Evolutionary conservation across 2,329 filamentous ascomycete species (phyloP), one percentile per base, ranked within the genome.

Genomic region (Ophiocordyceps polyrhachis-furcata): DNA sequence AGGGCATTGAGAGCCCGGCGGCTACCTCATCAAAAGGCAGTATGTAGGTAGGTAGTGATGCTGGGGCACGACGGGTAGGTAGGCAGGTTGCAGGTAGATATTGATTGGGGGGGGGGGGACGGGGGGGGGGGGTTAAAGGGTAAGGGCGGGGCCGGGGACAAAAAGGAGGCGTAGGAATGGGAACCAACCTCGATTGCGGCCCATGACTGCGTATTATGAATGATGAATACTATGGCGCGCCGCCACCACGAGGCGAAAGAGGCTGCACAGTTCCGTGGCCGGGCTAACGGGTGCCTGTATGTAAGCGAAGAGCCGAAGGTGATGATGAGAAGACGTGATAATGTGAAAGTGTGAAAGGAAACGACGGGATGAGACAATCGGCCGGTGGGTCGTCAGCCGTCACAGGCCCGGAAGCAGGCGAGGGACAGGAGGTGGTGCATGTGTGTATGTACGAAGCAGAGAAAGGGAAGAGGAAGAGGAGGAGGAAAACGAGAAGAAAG

Each of bases 171-270:
- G 42, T 17, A 42, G 44, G 45, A 52, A 48, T 48, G 46, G 49
- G 53, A 49, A 71, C 69, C 58, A 62, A 73, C 70, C 70, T 61
- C 70, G 65, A 69, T 68, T 72, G 54, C 69, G 68, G 55, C 60
- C 69, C 69, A 73, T 73, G 51, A 62, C 69, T 40, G 31, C 25
- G 35, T 41, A 28, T 21, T 44, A 38, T 19, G 35, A 19, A 20
- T 20, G 35, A 38, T 19, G 35, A 38, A 38, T 38, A 38, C 35
- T 38, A 19, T 19, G n/a, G 35, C 35, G 35, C 35, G 35, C 35
- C 35, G 35, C 35, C 35, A 38, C 35, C 25, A 32, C 13, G 31
- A n/a, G 31, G 31, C 35, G 35, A 38, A 38, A 14, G 31, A 32
- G 31, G 31, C 31, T 5, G 31, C 8, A 15, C 31, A 32, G 31